These are phyloP conservation scores for Lichtheimia hyalospora DNA, from an alignment of 371 early-diverging fungal genomes.

Conservation along the genomic window DNA sequence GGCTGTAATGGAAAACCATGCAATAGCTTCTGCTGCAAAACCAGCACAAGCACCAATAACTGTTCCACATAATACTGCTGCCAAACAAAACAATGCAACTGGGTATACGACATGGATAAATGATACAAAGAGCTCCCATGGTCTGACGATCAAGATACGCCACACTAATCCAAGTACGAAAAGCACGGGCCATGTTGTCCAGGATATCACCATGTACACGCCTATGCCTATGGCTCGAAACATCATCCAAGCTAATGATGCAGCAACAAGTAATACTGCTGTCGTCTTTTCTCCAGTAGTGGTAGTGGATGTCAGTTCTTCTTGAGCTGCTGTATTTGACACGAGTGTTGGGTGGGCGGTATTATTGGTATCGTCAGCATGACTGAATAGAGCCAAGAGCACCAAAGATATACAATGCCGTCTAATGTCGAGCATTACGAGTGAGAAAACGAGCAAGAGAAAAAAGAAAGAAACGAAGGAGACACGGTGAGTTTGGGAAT, in stretches of 20 bases:
- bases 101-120: conserved; percentile 19
- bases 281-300: neutral
- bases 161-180: neutral
- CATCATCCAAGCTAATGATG: neutral
- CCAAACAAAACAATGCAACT: conserved; percentile 29
- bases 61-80: conserved; percentile 33
- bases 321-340: neutral
- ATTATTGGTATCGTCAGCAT: neutral
- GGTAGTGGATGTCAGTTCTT: neutral
- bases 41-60: conserved; percentile 49
- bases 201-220: neutral
- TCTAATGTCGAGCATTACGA: neutral
- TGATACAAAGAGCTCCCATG: neutral
- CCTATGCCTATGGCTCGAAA: neutral
- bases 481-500: neutral
- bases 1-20: conserved; percentile 28
- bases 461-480: neutral
- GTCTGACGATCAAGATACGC: conserved; percentile 1
- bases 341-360: neutral
- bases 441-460: neutral
- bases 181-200: neutral
- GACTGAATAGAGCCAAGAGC: neutral
- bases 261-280: conserved; percentile 1
- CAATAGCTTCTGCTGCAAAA: conserved; percentile 42
- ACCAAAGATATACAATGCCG: neutral